Base-by-base conservation (phyloP, 2,329 filamentous ascomycete species). In the Diaporthe ilicicola region DNA sequence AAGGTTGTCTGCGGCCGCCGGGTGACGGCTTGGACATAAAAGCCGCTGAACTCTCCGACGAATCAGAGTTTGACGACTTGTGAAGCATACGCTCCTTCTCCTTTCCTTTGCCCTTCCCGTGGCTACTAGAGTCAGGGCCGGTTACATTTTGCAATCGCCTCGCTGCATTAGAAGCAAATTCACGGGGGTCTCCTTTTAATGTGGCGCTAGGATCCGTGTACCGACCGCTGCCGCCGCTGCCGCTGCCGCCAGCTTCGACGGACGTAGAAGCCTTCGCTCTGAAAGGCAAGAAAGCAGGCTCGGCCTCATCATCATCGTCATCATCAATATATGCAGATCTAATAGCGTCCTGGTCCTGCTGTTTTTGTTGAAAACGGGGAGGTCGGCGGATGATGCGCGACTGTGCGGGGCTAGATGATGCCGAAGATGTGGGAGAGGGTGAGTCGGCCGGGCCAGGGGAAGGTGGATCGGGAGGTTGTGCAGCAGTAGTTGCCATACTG, bases 371-470 rank as follows among this genome's bases (percentile, higher is more conserved):
- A 70, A 86, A 89, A 24, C 87, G 84, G 13, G 88, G 88, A 3
- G 88, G 88, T 2, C 88, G 86, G 27, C 87, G 86, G 75, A 90
- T 89, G 73, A 90, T 89, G 69, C 88, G 84, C 17, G 88, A 90
- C 76, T 90, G 86, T 4, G 85, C 88, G 0, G 87, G 86, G 73
- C 84, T 84, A 0, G 83, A 78, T 0, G 74, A 76, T 0, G 79
- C 79, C 0, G 80, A 80, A 0, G 80, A 80, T 0, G 79, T 78
- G 1, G 78, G 77, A 4, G 77, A 79, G 69, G 78, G 77, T 5
- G 80, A 84, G 34, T 86, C 84, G 24, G 77, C 77, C 0, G 81
- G 80, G 2, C 82, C 83, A 0, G 86, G 84, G 4, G 85, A 86
- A 72, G 62, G 78, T 68, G 15, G 83, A 78, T 74, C 69, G 24